Conservation (phyloP, 2,329 filamentous ascomycete species). For the Ceratocystiopsis brevicomis region DNA sequence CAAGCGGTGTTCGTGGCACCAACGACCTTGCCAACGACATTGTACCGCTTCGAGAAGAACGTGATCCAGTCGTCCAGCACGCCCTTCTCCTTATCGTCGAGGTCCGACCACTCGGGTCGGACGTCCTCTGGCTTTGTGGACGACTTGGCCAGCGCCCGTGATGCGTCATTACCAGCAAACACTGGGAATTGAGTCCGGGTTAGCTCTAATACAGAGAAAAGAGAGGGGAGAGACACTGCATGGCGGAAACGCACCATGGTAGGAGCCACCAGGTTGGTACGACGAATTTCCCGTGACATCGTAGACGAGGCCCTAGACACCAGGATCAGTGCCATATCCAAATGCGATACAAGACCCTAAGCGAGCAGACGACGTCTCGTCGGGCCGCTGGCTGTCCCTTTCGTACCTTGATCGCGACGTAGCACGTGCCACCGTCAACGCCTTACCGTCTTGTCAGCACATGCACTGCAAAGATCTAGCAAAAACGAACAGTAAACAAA, state of each 20-base stretch:
- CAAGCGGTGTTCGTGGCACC: constrained; percentile 41
- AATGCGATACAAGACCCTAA: not conserved
- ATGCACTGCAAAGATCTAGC: not conserved
- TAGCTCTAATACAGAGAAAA: not conserved
- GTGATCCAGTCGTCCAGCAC: constrained; percentile 83
- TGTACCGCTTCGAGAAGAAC: constrained; percentile 95
- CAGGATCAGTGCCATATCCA: not conserved
- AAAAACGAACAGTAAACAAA: not conserved
- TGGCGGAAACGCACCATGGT: constrained; percentile 46
- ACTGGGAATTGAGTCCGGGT: constrained; percentile 32
- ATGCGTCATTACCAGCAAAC: constrained; percentile 89
- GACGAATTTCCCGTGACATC: constrained; percentile 81
- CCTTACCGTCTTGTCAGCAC: constrained; percentile 25
- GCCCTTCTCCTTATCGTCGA: constrained; percentile 69
- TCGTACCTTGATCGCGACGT: constrained; percentile 48
- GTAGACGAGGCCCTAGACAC: constrained; percentile 63
- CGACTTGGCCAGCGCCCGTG: constrained; percentile 71
- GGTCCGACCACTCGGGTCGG: constrained; percentile 59
- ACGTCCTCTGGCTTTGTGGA: constrained; percentile 78
- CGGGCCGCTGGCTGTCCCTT: not conserved
- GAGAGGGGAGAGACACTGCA: too few relatives aligned
- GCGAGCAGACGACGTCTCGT: too few relatives aligned
- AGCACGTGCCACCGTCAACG: constrained; percentile 42
- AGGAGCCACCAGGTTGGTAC: constrained; percentile 66
- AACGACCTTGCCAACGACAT: constrained; percentile 54